Evolutionary conservation across 768 basidiomycete genomes (phyloP), one percentile per base, ranked within the genome.

Genomic region (Boletales sp.): DNA sequence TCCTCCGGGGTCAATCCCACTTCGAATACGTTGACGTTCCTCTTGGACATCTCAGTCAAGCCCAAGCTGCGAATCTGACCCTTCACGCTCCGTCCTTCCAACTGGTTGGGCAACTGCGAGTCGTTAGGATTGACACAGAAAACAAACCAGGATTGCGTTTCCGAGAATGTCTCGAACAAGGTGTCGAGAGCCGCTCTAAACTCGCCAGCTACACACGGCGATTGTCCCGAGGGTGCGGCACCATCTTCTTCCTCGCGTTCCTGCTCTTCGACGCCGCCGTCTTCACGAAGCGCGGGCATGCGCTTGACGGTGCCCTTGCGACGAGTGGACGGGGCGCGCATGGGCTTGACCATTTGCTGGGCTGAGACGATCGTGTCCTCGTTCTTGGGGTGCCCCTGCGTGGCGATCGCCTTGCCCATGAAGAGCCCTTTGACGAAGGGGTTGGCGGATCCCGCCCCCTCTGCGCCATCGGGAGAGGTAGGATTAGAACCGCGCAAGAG

Each of bases 61-160:
- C 93, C 90, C 21, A 86, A 62, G 48, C 88, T 87, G 43, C 89
- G 78, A 34, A 98, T 86, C 70, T 98, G 95, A 0, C 90, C 89
- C 67, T 94, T 95, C 43, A 97, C 87, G 36, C 87, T 85, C 40
- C 94, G 77, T 11, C 90, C 89, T 72, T 98, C 95, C 45, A 97
- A 73, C 65, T 97, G 94, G 64, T 93, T 91, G 35, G 94, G 93
- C 17, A 97, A 71, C 63, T 95, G 95, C 21, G 91, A 86, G 70
- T 97, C 94, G 63, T 98, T 99, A 5, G 94, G 93, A 65, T 89
- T 93, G 58, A 98, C 70, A 62, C 93, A 97, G 69, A 95, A 91
- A 15, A 97, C 78, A 59, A 84, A 87, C 94, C 94, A 97, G 2
- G 82, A 72, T 70, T 94, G 88, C 14, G 91, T 88, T 59, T 97